Percentiles rank a stretch among this genome's conserved stretches.
Conservation (phyloP, 2,329 filamentous ascomycete species). For the Exophiala spinifera region DNA sequence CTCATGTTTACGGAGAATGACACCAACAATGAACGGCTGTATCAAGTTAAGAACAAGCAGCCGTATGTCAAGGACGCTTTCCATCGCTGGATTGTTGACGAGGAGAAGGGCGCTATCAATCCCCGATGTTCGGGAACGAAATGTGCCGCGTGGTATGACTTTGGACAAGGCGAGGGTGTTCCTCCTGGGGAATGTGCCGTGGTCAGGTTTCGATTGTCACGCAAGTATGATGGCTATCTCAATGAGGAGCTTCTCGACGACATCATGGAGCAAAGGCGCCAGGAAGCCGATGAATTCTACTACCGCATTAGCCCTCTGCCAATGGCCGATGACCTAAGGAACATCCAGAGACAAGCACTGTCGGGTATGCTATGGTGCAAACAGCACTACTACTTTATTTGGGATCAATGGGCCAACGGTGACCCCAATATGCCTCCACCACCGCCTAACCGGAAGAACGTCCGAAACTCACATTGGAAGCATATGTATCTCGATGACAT, state of each 20-base stretch:
- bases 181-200: slow-evolving; percentile 90
- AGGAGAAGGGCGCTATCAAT: slow-evolving; percentile 77
- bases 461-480: slow-evolving; percentile 88
- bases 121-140: slow-evolving; percentile 80
- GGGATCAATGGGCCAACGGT: slow-evolving; percentile 96
- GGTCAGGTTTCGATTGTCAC: slow-evolving; percentile 84
- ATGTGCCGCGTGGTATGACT: slow-evolving; percentile 84
- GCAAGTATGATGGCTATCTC: slow-evolving; percentile 70
- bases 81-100: slow-evolving; percentile 79
- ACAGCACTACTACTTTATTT: slow-evolving; percentile 93
- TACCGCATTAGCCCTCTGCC: slow-evolving; percentile 87
- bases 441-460: slow-evolving; percentile 70
- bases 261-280: slow-evolving; percentile 76
- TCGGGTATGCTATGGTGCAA: slow-evolving; percentile 99
- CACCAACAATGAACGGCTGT: slow-evolving; percentile 77
- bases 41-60: slow-evolving; percentile 72
- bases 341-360: slow-evolving; percentile 91
- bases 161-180: slow-evolving; percentile 85
- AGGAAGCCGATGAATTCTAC: slow-evolving; percentile 97
- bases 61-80: slow-evolving; percentile 94
- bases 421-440: slow-evolving; percentile 86
- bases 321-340: slow-evolving; percentile 88
- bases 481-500: slow-evolving; percentile 95
- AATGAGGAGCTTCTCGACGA: slow-evolving; percentile 93
- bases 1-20: slow-evolving; percentile 95